Percentiles rank a stretch among this genome's conserved stretches.
phyloP scores from a whole-genome alignment of 140 eudicot species.

The Senecio squalidus region DNA sequence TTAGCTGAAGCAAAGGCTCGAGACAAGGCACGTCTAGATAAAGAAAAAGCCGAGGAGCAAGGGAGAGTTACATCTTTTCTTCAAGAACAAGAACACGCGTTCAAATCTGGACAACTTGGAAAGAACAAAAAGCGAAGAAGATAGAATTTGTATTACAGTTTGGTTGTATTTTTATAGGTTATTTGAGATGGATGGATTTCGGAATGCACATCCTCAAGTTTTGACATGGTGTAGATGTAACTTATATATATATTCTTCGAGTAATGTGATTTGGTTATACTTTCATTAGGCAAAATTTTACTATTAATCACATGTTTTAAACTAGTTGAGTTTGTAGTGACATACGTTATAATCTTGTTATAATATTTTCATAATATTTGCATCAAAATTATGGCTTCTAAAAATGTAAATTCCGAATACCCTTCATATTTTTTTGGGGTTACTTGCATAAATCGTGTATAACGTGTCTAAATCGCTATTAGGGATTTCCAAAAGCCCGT shows the following conservation, averaged over 20 bases:
- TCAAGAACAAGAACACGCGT: conserved; percentile 97
- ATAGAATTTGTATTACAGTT: background rate
- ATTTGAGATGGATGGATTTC: background rate
- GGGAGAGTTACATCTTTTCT: conserved; percentile 82
- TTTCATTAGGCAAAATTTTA: too few relatives aligned
- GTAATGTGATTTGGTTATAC: background rate
- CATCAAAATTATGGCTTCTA: too few relatives aligned
- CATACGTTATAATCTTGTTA: too few relatives aligned
- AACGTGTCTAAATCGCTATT: too few relatives aligned
- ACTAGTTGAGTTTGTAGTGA: too few relatives aligned
- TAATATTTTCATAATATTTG: too few relatives aligned
- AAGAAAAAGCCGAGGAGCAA: conserved; percentile 69
- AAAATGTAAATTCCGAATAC: too few relatives aligned
- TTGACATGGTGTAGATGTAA: background rate
- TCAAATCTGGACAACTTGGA: conserved; percentile 93
- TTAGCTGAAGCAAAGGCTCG: conserved; percentile 59
- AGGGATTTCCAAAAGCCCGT: too few relatives aligned
- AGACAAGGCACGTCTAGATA: conserved; percentile 57
- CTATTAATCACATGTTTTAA: too few relatives aligned
- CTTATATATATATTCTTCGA: background rate
- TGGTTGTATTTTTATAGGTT: background rate
- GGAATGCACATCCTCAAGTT: background rate
- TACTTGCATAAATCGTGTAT: too few relatives aligned
- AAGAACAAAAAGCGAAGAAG: conserved; percentile 65
- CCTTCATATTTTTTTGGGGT: too few relatives aligned